Conservation (phyloP, 139 green algal genomes). For the Chlorella sp. region DNA sequence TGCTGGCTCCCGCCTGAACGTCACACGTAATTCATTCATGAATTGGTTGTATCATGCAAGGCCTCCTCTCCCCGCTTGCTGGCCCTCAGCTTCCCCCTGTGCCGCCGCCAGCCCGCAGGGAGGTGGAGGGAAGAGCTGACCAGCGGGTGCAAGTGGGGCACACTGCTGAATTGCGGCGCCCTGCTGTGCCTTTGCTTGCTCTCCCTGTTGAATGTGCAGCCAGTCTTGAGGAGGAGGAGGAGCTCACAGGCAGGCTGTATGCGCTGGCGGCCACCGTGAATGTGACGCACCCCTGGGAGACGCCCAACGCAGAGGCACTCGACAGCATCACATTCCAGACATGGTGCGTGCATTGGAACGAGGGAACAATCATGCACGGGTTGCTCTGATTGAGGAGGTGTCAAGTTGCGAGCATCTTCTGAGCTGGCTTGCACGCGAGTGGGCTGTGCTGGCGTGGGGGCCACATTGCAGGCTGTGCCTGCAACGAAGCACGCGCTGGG, state of each 20-base stretch:
- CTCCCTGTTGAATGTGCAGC: neutral
- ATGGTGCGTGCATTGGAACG: neutral
- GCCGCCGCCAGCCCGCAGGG: no score
- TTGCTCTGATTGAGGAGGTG: neutral
- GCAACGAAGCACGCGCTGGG: neutral
- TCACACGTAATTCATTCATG: no score
- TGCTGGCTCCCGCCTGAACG: no score
- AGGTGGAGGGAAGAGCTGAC: no score
- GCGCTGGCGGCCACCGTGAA: conserved; percentile 5
- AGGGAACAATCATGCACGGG: neutral
- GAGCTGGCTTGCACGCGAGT: neutral
- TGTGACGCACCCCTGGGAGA: conserved; percentile 5
- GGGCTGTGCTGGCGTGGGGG: no score
- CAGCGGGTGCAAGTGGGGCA: no score
- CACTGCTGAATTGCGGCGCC: no score
- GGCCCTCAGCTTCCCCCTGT: no score
- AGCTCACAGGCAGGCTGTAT: neutral
- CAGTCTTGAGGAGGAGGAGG: neutral
- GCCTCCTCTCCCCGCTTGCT: no score
- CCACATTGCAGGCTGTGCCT: neutral
- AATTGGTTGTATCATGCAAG: no score
- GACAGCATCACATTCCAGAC: conserved; percentile 3
- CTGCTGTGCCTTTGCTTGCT: neutral
- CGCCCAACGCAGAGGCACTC: neutral
- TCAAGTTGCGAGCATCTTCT: neutral